phyloP scores from a whole-genome alignment of 495 filamentous ascomycete genomes.

The Cladorrhinum samala region DNA sequence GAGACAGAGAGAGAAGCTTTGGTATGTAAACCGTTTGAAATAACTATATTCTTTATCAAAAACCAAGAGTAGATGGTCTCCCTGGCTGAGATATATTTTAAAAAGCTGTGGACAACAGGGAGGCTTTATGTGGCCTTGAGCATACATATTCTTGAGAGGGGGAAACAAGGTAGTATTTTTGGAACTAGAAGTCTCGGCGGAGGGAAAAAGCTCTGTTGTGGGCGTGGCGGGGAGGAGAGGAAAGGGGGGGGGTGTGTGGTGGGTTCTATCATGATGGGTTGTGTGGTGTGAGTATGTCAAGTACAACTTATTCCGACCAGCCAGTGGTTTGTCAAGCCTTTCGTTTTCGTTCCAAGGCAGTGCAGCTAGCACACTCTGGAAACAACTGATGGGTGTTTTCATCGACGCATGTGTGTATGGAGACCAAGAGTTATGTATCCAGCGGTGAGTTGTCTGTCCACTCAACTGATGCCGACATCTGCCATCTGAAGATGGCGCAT shows the following conservation, averaged over 20 bases:
- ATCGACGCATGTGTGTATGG: neutral
- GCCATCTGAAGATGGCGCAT: neutral
- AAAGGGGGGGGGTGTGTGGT: neutral
- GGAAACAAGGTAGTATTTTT: slow-evolving; percentile 2
- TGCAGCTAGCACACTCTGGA: slow-evolving; percentile 6
- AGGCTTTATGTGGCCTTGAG: neutral
- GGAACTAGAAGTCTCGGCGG: neutral
- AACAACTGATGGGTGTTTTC: neutral
- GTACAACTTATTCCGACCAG: neutral
- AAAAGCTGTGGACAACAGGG: neutral
- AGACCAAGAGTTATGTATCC: neutral
- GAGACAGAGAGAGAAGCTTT: neutral
- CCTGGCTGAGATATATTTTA: neutral
- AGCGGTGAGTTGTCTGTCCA: neutral
- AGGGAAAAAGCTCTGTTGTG: neutral
- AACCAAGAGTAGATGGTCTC: too few species aligned
- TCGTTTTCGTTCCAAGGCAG: slow-evolving; percentile 3
- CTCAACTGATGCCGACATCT: neutral
- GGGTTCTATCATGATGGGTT: neutral
- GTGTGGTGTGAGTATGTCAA: too few species aligned
- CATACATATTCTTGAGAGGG: neutral
- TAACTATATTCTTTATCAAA: too few species aligned
- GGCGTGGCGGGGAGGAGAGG: neutral
- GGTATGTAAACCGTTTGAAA: too few species aligned
- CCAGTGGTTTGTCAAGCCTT: neutral